phyloP scores from a whole-genome alignment of 257 asterid species.

The Lantana camara region DNA sequence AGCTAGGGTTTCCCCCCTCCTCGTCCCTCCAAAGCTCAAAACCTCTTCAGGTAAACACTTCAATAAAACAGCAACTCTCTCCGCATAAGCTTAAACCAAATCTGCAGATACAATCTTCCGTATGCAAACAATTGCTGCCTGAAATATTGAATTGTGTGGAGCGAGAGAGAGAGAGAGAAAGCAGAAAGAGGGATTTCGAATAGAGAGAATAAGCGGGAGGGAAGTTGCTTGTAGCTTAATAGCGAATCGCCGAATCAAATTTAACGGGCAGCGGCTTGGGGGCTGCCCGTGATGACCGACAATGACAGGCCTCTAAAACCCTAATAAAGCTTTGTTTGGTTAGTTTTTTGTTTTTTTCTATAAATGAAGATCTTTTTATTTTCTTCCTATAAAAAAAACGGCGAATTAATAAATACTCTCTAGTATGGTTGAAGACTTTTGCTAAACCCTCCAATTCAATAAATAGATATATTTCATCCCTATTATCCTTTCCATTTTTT shows the following conservation, averaged over 20 bases:
- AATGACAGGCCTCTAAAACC: background rate
- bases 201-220: constrained; percentile 52
- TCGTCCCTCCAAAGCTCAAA: no score
- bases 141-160: background rate
- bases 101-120: background rate
- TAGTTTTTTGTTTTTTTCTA: no score
- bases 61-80: background rate
- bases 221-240: background rate
- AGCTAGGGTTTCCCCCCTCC: background rate
- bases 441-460: no score
- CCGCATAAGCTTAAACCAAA: background rate
- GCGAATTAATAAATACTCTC: no score
- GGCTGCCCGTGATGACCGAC: constrained; percentile 34
- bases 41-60: background rate
- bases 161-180: constrained; percentile 4
- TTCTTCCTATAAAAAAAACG: no score
- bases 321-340: no score
- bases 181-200: constrained; percentile 35
- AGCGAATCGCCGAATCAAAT: constrained; percentile 1
- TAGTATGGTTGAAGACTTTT: no score
- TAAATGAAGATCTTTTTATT: no score
- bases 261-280: constrained; percentile 38
- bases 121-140: background rate
- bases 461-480: no score
- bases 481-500: no score